These are phyloP conservation scores for Yamadazyma endophytica DNA, from an alignment of 805 yeast genomes.

Conservation along the genomic window DNA sequence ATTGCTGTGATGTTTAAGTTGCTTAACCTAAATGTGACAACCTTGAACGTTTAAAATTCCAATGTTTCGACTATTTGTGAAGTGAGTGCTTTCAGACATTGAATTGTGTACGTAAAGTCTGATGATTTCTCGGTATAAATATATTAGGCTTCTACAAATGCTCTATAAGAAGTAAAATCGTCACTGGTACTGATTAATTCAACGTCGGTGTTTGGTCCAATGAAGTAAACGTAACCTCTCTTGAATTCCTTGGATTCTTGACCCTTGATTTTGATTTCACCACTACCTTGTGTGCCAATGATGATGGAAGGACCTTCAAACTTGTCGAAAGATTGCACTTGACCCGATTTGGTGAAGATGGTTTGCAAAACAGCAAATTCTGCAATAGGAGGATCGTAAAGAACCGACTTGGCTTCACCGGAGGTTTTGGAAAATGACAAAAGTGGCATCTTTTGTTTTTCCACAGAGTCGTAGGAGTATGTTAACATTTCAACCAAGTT, in stretches of 20 bases:
- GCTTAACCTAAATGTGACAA: too few relatives aligned
- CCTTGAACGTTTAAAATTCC: too few relatives aligned
- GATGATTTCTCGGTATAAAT: too few relatives aligned
- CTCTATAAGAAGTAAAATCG: slow-evolving; percentile 78
- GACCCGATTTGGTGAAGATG: slow-evolving; percentile 46
- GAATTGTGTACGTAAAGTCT: too few relatives aligned
- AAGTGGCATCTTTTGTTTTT: slow-evolving; percentile 86
- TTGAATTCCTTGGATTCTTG: slow-evolving; percentile 30
- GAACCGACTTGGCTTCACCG: slow-evolving; percentile 59
- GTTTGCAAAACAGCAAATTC: slow-evolving; percentile 94
- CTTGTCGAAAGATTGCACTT: slow-evolving; percentile 52
- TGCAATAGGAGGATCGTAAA: slow-evolving; percentile 94
- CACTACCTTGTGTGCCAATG: slow-evolving; percentile 79
- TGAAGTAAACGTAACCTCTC: slow-evolving; percentile 79
- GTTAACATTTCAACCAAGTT: slow-evolving; percentile 89
- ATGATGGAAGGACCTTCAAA: slow-evolving; percentile 86
- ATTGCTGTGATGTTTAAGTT: too few relatives aligned
- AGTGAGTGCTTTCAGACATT: too few relatives aligned
- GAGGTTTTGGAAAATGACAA: slow-evolving; percentile 51
- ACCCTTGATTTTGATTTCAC: slow-evolving; percentile 47
- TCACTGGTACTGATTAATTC: slow-evolving; percentile 50
- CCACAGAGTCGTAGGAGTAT: slow-evolving; percentile 82
- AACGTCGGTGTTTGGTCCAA: slow-evolving; percentile 71
- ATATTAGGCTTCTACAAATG: slow-evolving; percentile 66
- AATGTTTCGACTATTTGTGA: too few relatives aligned